Base-by-base conservation (phyloP, 495 filamentous ascomycete species). In the Chaetomium fimeti region DNA sequence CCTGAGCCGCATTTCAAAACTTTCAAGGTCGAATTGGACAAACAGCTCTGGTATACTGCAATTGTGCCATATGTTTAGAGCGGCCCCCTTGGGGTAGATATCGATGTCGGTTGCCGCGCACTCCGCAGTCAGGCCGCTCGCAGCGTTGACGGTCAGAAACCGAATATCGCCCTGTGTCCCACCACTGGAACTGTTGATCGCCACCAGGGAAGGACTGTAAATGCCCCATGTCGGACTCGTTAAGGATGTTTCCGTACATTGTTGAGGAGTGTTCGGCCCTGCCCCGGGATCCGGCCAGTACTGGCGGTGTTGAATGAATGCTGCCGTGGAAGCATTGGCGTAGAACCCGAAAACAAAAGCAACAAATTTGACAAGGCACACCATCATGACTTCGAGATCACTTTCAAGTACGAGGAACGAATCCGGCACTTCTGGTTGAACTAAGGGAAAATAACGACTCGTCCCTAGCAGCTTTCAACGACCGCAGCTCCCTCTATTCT, bases 151-250 rank as follows among this genome's bases (percentile, higher is more conserved):
- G 15, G 51, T 15, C 25, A 53, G 24, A 18, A 28, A 53, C 27
- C 51, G 27, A 16, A 53, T 16, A 13, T 53, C 51, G 25, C 51
- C 51, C 5, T 53, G 51, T 53, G 51, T 53, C n/a, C 51, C 51
- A 8, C 27, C 51, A 7, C 27, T 53, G 6, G 51, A 29, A n/a
- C 51, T 32, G 27, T 53, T 53, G 4, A 53, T 16, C 0, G 16
- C 51, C 3, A 53, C 51, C 15, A 53, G 24, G 13, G 51, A 2
- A 8, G 51, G 51, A 27, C 18, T 25, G 27, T 16, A 53, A 15
- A 53, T 32, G 13, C 15, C 27, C 51, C 51, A 53, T 53, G 51
- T 53, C 24, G 51, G 51, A 24, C 32, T 53, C 5, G 51, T 29
- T 25, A 53, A 32, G 2, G 51, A 53, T 1, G 51, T n/a, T 15